Evolutionary conservation across 441 rosid genomes (phyloP), one percentile per base, ranked within the genome.

Genomic region (Pelargonium myrrhifolium): DNA sequence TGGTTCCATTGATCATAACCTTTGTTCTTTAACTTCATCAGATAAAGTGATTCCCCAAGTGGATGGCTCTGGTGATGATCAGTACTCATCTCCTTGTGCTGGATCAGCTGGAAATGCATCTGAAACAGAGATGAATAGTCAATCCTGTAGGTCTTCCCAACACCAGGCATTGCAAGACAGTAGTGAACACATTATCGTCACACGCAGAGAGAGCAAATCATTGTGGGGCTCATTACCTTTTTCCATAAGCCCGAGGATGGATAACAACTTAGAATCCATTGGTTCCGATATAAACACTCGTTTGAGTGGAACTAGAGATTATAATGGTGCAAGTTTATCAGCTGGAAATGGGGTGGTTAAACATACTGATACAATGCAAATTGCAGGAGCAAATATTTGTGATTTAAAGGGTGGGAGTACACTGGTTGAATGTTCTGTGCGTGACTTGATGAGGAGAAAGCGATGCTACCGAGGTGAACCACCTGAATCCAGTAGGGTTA

Each of bases 371-470:
- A 74, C 67, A 75, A 71, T 62, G 31, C 66, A 65, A 71, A 78
- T 66, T 75, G 69, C 71, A 70, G 82, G 70, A 26, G 37, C 71
- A 39, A 74, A 71, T 78, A 73, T 35, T 68, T 66, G 68, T 79
- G 81, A 71, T 75, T 65, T 58, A 31, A 71, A 45, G 55, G 80
- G 80, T 71, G 71, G 67, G 62, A 74, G 71, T 62, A 17, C 76
- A 39, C 76, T 78, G 74, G 80, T 65, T 68, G 85, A 81, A 72
- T 80, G 86, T 81, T 90, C 95, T 22, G 72, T 90, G 26, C 86
- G 99, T 68, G 98, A 92, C 75, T 77, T 95, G 87, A 95, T 92
- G 98, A 86, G 98, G 71, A 86, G 73, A 77, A 92, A 89, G 75
- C 85, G 98, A 65, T 58, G 74, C 77, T 63, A 73, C 78, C 86